Evolutionary conservation across 1,284 basidiomycete genomes (phyloP), one percentile per base, ranked within the genome.

Genomic region (Chalciporus sp.): DNA sequence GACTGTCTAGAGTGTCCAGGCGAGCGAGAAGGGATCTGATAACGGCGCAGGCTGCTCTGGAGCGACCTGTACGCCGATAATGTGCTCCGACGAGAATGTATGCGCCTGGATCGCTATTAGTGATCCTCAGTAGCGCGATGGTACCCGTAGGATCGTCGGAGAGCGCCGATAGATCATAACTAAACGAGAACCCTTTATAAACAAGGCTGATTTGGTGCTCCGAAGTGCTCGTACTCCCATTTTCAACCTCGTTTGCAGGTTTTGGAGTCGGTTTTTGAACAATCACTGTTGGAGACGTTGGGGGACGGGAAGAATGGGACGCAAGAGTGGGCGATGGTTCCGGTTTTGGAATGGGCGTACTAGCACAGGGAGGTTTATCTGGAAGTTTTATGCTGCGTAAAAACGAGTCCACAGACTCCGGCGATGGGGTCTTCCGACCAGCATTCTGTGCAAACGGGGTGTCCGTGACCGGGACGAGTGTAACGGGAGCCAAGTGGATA

Each of bases 21-120:
- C 7, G 58, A n/a, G 58, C 53, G 14, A 68, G 58, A 10, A 68
- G 48, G 7, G 66, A 66, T 56, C 58, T 62, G 39, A 68, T 63
- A 7, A 68, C 59, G 39, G 62, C 46, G 43, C 68, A 52, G 12
- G 67, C 67, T 48, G 67, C 67, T 50, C 57, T 60, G 51, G 67
- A 52, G 26, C 70, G 70, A 47, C 64, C 68, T 47, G 67, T 68
- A 42, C 70, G 67, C 52, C 67, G 64, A 57, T 68, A 68, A 56
- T 70, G 70, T 31, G 70, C 67, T 14, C 61, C 58, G 28, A 71
- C 54, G 31, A 71, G 40, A 49, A 68, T 31, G 57, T 71, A 68
- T 51, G 67, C 55, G 39, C 67, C 70, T 12, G 67, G 69, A 56
- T 70, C 70, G 17, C 67, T 68, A 28, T 65, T 47, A 45, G 70